phyloP scores from a whole-genome alignment of 2,329 filamentous ascomycete species.

The Lachnellula suecica region DNA sequence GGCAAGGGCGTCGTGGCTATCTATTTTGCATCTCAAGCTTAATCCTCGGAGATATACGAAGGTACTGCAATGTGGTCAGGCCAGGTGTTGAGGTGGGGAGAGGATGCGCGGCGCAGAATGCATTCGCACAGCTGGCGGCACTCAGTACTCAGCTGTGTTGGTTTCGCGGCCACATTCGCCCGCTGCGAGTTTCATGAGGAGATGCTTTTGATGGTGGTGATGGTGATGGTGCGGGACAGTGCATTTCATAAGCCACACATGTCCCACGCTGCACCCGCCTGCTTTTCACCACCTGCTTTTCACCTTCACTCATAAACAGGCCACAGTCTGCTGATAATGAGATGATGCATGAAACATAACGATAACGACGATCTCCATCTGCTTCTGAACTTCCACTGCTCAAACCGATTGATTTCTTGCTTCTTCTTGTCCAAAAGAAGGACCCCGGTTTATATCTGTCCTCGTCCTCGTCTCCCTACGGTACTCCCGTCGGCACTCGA shows the following conservation, averaged over 20 bases:
- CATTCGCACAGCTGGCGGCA: neutral
- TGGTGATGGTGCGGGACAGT: neutral
- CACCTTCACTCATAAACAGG: too few species aligned
- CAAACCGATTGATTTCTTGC: neutral
- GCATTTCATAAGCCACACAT: neutral
- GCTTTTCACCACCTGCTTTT: neutral
- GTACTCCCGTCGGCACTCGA: too few species aligned
- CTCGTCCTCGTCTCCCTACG: neutral
- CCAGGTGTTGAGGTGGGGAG: neutral
- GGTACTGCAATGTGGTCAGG: neutral
- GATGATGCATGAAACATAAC: too few species aligned
- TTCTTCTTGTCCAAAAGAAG: neutral
- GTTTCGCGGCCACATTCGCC: neutral
- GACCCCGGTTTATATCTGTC: neutral
- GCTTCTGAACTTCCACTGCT: too few species aligned
- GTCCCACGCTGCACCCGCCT: neutral
- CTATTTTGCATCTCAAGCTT: too few species aligned
- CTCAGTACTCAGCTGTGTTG: neutral
- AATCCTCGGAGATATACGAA: too few species aligned
- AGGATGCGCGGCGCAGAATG: neutral
- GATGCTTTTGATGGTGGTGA: neutral
- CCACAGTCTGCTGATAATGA: too few species aligned
- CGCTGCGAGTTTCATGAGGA: neutral
- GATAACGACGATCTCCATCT: too few species aligned
- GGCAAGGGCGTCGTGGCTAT: neutral